Conservation (phyloP, 1,284 basidiomycete species). For the Marasmius tenuissimus region DNA sequence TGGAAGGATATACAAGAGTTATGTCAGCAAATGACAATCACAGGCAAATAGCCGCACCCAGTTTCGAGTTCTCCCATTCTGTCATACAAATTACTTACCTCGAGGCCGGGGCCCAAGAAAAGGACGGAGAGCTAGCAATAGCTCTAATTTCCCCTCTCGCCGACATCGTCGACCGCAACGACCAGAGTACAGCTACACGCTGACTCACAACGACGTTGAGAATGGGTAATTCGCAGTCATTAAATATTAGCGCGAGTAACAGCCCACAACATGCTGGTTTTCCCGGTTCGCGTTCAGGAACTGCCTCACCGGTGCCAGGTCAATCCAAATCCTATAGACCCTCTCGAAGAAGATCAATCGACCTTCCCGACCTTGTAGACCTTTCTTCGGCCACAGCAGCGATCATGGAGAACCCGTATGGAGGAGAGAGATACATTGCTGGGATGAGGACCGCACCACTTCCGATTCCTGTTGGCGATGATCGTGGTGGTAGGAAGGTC, state of each 20-base stretch:
- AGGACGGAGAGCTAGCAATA: background rate
- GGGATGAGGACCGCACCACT: background rate
- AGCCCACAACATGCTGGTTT: background rate
- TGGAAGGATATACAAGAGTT: background rate
- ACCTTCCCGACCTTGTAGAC: background rate
- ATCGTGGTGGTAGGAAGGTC: background rate
- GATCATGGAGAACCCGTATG: background rate
- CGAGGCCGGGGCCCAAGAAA: background rate
- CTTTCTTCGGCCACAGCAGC: background rate
- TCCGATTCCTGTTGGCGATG: background rate
- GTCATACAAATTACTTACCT: background rate
- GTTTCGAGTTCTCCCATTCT: background rate
- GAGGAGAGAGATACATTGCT: background rate
- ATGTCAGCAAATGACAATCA: slow-evolving; percentile 1
- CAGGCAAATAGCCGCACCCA: background rate
- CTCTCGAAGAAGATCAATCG: background rate
- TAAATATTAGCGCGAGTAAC: background rate
- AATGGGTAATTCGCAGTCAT: slow-evolving; percentile 2
- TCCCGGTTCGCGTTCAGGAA: slow-evolving; percentile 1
- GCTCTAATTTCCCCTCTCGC: background rate
- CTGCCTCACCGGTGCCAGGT: background rate
- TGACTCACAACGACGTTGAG: background rate
- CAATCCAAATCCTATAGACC: background rate
- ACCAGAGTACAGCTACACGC: background rate
- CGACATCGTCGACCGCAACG: background rate